Base-by-base conservation (phyloP, 495 filamentous ascomycete species). In the Beverwykella pulmonaria region DNA sequence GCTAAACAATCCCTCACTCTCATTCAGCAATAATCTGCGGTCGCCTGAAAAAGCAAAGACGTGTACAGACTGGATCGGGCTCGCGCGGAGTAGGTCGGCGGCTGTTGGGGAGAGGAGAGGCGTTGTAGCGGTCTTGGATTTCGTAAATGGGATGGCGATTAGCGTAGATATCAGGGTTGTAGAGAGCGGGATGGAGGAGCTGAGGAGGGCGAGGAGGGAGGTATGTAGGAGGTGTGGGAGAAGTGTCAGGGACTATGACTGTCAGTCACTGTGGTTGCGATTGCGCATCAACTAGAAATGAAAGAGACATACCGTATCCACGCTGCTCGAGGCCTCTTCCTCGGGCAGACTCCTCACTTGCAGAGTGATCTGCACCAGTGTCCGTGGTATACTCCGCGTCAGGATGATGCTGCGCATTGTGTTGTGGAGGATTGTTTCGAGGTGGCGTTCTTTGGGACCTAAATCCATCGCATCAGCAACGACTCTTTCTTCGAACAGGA, bases 1-100 rank as follows among this genome's bases (percentile, higher is more conserved):
- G 22, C 83, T 84, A 70, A 97, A 98, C 30, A 78, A 76, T 0
- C 93, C 93, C 70, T 93, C 85, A 73, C 92, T 95, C 74, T 96
- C 89, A 34, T 84, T 87, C 46, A 96, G 75, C 19, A 96, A 76
- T 30, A 96, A 75, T 56, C 92, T 88, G 19, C 87, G 85, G 54
- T 87, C 84, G 7, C 86, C 89, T 26, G 89, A 89, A 69, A 92
- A 93, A 2, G 86, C 88, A 30, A 97, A 76, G 25, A 89, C 89
- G 71, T 95, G 91, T 27, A 58, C 23, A 4, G 60, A 57, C 2
- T 22, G 27, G 27, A 91, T 81, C 10, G 91, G 92, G 25, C 78
- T 77, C 12, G 89, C 88, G 30, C 76, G 71, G 41, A 83, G 79
- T 29, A 87, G 76, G 17, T 87, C 79, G 48, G 78, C 72, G 1